Percentiles rank a stretch among this genome's conserved stretches.
Conservation (phyloP, 2,329 filamentous ascomycete species). For the Pseudocercospora cruenta region DNA sequence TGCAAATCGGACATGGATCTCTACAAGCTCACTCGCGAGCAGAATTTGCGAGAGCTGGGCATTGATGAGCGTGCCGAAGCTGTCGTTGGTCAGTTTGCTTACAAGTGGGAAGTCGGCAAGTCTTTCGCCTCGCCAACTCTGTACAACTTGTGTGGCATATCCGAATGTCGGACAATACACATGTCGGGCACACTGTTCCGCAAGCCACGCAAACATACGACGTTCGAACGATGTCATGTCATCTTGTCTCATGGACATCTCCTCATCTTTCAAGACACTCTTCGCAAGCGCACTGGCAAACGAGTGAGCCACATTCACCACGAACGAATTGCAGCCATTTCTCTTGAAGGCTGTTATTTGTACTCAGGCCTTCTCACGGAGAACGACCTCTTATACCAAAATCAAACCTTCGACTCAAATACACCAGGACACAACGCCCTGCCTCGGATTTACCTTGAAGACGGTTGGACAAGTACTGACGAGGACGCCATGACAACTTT, state of each 20-base stretch:
- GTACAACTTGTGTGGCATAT: slow-evolving; percentile 71
- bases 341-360: slow-evolving; percentile 66
- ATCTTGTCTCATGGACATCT: slow-evolving; percentile 64
- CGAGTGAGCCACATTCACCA: slow-evolving; percentile 65
- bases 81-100: slow-evolving; percentile 65
- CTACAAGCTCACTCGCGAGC: slow-evolving; percentile 59
- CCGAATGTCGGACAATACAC: slow-evolving; percentile 63
- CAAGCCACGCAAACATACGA: slow-evolving; percentile 64
- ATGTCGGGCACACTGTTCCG: slow-evolving; percentile 66
- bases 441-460: slow-evolving; percentile 63
- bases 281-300: slow-evolving; percentile 59
- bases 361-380: slow-evolving; percentile 67
- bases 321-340: slow-evolving; percentile 61
- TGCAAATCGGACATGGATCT: slow-evolving; percentile 59
- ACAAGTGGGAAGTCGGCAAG: slow-evolving; percentile 69
- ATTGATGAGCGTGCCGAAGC: slow-evolving; percentile 70
- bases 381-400: slow-evolving; percentile 65
- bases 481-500: slow-evolving; percentile 70
- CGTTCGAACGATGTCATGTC: slow-evolving; percentile 64
- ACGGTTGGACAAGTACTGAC: slow-evolving; percentile 64
- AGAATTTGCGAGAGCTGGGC: slow-evolving; percentile 62
- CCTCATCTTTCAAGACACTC: slow-evolving; percentile 63
- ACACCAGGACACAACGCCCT: slow-evolving; percentile 62
- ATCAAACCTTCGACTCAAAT: slow-evolving; percentile 66
- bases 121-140: slow-evolving; percentile 65